Base-by-base conservation (phyloP, 805 yeast genomes). In the Diddensiella transvaalensis region DNA sequence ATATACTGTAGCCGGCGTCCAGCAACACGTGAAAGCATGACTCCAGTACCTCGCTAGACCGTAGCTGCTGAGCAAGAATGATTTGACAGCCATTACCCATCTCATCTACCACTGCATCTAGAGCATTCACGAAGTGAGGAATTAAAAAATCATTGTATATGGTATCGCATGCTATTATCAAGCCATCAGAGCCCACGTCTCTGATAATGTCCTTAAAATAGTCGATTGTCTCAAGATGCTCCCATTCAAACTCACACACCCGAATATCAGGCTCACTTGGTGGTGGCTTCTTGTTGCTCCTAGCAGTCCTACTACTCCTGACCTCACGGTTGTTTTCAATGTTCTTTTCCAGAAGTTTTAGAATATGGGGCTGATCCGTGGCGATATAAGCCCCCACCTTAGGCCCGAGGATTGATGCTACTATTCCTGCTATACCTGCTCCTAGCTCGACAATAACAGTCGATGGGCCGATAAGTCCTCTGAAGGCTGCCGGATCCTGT, bases 191-290 rank as follows among this genome's bases (percentile, higher is more conserved):
- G 3, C 47, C 51, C 1, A 55, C 51, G 2, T 38, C 51, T 13
- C 46, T 44, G 13, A 58, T 43, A 3, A 22, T 42, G 6, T 56
- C 48, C 11, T 39, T 40, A 8, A 69, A 46, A 13, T 58, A 62
- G 18, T 49, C 48, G 22, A 59, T 18, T 0, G 77, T 79, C 13
- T 68, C 73, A 0, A 71, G 57, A 6, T 67, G 53, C 52, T 82
- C 88, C 88, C 88, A 83, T 57, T 83, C 87, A 49, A 70, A 74
- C 50, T 75, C 82, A 10, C 74, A 60, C 3, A 74, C 76, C 29
- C 78, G 80, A 13, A 51, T 24, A 26, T 45, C 44, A 3, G 21
- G 23, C 44, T 44, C 22, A 40, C 42, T 13, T 36, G 51, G 22
- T 63, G 52, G 18, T n/a, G n/a, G n/a, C 44, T 35, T 43, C 40